Evolutionary conservation across 2,329 filamentous ascomycete species (phyloP).

Genomic region (Ploettnerulaceae sp.): DNA sequence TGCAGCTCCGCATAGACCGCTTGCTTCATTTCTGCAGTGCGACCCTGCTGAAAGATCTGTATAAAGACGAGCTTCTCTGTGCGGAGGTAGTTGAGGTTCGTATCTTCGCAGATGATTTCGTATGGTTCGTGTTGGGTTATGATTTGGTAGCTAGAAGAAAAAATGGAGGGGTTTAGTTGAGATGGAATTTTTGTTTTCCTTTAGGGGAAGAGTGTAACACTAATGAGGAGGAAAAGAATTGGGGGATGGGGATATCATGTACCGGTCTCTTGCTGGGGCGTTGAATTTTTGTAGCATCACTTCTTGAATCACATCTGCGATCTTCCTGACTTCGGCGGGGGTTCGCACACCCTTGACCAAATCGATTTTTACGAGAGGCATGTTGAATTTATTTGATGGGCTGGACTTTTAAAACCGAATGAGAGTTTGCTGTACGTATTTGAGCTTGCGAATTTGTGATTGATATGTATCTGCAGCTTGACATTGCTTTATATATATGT

Average conservation of each 20-base stretch:
- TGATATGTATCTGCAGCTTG: too few species aligned
- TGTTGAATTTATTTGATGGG: too few species aligned
- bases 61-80: slow-evolving; percentile 8
- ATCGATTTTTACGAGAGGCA: slow-evolving; percentile 19
- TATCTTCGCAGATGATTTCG: slow-evolving; percentile 19
- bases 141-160: slow-evolving; percentile 14
- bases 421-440: too few species aligned
- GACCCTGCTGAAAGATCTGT: slow-evolving; percentile 18
- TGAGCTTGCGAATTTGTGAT: too few species aligned
- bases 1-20: slow-evolving; percentile 15
- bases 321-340: slow-evolving; percentile 13
- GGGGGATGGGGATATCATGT: not conserved
- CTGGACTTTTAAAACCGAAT: too few species aligned
- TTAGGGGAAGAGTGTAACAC: not conserved
- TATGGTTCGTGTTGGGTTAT: slow-evolving; percentile 20
- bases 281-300: slow-evolving; percentile 16
- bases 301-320: slow-evolving; percentile 16
- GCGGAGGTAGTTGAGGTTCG: slow-evolving; percentile 12
- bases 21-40: slow-evolving; percentile 12
- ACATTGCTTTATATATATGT: too few species aligned
- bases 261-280: slow-evolving; percentile 16
- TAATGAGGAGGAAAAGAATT: not conserved
- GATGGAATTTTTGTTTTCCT: not conserved
- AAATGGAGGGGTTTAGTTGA: not conserved
- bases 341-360: slow-evolving; percentile 10